Evolutionary conservation across 257 asterid genomes (phyloP).

Genomic region (Craterostigma plantagineum): DNA sequence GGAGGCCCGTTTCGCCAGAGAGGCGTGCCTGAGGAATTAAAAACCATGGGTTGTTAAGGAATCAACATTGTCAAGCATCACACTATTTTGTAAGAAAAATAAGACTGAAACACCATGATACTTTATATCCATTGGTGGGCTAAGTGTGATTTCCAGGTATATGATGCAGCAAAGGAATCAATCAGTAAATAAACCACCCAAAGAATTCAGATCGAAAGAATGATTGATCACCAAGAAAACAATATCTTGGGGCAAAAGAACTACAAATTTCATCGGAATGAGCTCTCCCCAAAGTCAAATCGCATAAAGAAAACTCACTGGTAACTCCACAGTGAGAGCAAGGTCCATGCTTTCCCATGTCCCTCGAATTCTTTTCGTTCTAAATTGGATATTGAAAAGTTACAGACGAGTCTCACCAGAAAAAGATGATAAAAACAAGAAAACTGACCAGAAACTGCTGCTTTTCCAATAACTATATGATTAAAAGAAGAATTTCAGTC

Average conservation of each 20-base stretch:
- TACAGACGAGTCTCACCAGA: no score
- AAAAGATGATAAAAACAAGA: no score
- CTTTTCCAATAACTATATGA: no score
- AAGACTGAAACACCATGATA: background rate
- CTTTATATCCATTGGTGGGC: background rate
- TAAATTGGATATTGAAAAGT: no score
- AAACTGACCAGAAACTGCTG: no score
- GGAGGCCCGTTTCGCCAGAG: no score
- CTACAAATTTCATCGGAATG: background rate
- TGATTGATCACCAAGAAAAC: background rate
- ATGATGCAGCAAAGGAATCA: background rate
- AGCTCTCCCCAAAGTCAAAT: background rate
- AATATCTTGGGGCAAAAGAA: background rate
- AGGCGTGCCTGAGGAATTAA: no score
- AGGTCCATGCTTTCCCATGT: conserved; percentile 99
- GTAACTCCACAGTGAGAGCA: conserved; percentile 99
- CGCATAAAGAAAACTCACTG: conserved; percentile 49
- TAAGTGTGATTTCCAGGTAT: background rate
- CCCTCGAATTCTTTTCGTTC: background rate
- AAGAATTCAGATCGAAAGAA: background rate
- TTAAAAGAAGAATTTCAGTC: no score
- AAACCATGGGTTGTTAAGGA: no score
- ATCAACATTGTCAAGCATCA: no score
- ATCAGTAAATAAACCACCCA: background rate
- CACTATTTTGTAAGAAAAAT: conserved; percentile 1